Percentiles rank a stretch among this genome's conserved stretches.
phyloP scores from a whole-genome alignment of 2,329 filamentous ascomycete genomes.

The Incumbomyces lentus region DNA sequence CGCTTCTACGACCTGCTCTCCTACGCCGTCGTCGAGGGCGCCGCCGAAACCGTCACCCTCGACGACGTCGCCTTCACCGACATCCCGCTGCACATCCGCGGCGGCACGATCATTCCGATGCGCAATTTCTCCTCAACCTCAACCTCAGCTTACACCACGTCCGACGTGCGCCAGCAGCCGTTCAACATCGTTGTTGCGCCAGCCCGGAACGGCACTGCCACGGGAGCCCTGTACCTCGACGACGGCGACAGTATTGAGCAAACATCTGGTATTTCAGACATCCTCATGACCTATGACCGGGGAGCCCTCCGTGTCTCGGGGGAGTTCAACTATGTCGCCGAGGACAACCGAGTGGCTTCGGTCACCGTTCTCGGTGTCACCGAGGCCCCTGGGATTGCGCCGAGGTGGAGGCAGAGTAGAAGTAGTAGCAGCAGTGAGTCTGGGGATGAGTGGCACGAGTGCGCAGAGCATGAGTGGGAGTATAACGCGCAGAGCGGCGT shows the following conservation, averaged over 20 bases:
- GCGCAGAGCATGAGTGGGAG: neutral
- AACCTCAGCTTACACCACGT: slow-evolving; percentile 52
- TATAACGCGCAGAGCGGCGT: neutral
- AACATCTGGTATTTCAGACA: slow-evolving; percentile 36
- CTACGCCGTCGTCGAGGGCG: slow-evolving; percentile 29
- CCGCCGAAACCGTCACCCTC: slow-evolving; percentile 34
- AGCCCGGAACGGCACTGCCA: slow-evolving; percentile 49
- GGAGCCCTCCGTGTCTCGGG: slow-evolving; percentile 44
- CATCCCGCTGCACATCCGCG: slow-evolving; percentile 54
- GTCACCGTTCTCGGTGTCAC: slow-evolving; percentile 53
- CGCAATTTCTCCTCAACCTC: slow-evolving; percentile 42
- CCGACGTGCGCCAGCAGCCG: slow-evolving; percentile 47
- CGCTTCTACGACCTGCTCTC: slow-evolving; percentile 47
- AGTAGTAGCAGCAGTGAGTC: neutral
- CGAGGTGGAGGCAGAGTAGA: neutral
- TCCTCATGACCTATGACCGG: slow-evolving; percentile 48
- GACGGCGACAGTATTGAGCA: slow-evolving; percentile 61
- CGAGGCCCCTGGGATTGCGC: slow-evolving; percentile 14
- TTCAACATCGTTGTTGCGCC: slow-evolving; percentile 64
- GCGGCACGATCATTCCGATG: slow-evolving; percentile 48
- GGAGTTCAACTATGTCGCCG: slow-evolving; percentile 41
- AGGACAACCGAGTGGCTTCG: slow-evolving; percentile 46
- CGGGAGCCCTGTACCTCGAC: slow-evolving; percentile 62
- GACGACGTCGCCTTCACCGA: slow-evolving; percentile 36
- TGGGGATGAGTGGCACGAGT: neutral